Evolutionary conservation across 1,284 basidiomycete genomes (phyloP), one percentile per base, ranked within the genome.

Genomic region (Trichosporon faecale): DNA sequence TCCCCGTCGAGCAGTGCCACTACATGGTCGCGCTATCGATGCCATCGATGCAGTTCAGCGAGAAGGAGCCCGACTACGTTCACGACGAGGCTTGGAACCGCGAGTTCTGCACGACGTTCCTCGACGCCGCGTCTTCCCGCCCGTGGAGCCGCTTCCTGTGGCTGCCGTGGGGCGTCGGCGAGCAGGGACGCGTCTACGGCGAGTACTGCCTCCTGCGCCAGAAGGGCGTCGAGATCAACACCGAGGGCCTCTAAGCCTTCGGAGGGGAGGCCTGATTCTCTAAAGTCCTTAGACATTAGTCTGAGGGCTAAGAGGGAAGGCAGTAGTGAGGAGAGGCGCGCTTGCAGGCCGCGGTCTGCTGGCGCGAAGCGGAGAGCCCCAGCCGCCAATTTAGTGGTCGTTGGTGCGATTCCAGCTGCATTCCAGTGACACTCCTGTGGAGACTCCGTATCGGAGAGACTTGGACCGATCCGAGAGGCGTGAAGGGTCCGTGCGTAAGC

Each of bases 21-120:
- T 96, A 95, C 83, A 85, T 98, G 68, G 86, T 98, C 70, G 92
- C 95, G 80, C 87, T 94, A 46, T 90, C 93, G 82, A 91, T 92
- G 79, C 93, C 94, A 0, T 82, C 85, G 2, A 88, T 91, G 74
- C 88, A 88, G 2, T 73, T 83, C 23, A 89, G 89, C 16, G 66
- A 76, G 2, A 84, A 88, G 67, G 93, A 96, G 78, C 93, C 92
- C n/a, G 89, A 92, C 63, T 95, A 92, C 81, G 80, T 84, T 35
- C 60, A 72, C 14, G 66, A 75, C 44, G 71, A 76, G 18, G 76
- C 77, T 37, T 98, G 93, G 93, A 90, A 93, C 69, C 88, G 88
- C 35, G 89, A 92, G 25, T 82, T 82, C 69, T 97, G 94, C 84
- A 83, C 85, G 31, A 88, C 89, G 5, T 95, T 95, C 86, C 86